phyloP scores from a whole-genome alignment of 108 stramenopile species.

The Cyclotella sp. region DNA sequence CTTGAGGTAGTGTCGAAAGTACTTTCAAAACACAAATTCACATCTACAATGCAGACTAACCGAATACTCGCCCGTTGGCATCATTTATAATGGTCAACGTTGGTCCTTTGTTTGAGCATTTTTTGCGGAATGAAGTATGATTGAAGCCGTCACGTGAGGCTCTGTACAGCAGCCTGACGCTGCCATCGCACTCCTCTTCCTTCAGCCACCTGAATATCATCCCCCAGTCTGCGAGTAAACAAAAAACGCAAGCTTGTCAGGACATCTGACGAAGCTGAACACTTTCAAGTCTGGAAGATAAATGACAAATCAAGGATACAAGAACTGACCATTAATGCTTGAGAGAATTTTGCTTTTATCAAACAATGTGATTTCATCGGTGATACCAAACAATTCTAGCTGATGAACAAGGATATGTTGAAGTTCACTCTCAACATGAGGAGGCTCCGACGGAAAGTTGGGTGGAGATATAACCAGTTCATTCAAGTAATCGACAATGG shows the following conservation, averaged over 20 bases:
- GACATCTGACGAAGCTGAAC: not conserved
- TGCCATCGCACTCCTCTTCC: not conserved
- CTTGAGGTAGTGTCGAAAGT: not conserved
- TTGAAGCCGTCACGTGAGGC: slow-evolving; percentile 5
- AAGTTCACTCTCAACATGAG: not conserved
- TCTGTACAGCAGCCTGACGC: not conserved
- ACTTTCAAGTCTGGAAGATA: too few relatives aligned
- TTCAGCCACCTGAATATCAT: slow-evolving; percentile 2
- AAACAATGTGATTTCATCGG: not conserved
- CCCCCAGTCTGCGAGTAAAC: not conserved
- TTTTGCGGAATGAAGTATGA: slow-evolving; percentile 2
- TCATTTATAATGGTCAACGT: slow-evolving; percentile 6
- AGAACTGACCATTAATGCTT: not conserved
- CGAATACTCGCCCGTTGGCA: slow-evolving; percentile 1
- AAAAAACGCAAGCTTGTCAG: not conserved
- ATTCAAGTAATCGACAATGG: slow-evolving; percentile 10
- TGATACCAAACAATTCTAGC: not conserved
- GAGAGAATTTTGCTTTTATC: not conserved
- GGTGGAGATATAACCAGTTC: not conserved
- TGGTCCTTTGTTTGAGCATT: slow-evolving; percentile 2
- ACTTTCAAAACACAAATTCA: not conserved
- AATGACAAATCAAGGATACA: not conserved
- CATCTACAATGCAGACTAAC: not conserved
- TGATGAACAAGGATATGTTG: slow-evolving; percentile 5
- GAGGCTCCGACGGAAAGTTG: not conserved